Evolutionary conservation across 2,329 filamentous ascomycete genomes (phyloP).

Genomic region (Fusarium sp.): DNA sequence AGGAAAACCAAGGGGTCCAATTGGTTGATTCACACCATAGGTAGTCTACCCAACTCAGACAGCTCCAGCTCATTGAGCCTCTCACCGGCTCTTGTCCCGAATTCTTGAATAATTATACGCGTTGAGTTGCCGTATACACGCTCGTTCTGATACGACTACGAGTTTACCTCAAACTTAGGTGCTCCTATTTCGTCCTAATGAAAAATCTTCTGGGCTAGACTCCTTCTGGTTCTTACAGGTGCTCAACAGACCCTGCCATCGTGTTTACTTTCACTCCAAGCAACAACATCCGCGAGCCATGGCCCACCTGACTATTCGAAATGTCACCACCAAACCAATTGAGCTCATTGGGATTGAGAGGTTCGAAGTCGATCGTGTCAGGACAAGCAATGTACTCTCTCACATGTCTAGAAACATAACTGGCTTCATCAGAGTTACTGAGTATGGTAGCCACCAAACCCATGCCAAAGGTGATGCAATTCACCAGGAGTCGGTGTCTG

Average conservation of each 20-base stretch:
- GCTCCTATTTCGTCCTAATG: background rate
- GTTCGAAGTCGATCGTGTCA: slow-evolving; percentile 68
- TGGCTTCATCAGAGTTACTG: slow-evolving; percentile 60
- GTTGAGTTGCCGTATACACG: background rate
- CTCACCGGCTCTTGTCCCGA: slow-evolving; percentile 7
- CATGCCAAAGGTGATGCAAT: slow-evolving; percentile 70
- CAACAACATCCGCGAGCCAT: slow-evolving; percentile 52
- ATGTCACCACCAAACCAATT: slow-evolving; percentile 80
- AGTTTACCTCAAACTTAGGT: background rate
- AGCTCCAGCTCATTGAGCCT: slow-evolving; percentile 3
- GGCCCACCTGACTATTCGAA: slow-evolving; percentile 79
- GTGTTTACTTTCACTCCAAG: background rate
- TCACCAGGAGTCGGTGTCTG: slow-evolving; percentile 70
- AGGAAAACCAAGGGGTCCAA: background rate
- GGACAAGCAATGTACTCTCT: slow-evolving; percentile 59
- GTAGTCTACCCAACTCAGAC: background rate
- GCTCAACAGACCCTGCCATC: slow-evolving; percentile 17
- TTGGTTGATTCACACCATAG: slow-evolving; percentile 2
- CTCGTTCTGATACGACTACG: background rate
- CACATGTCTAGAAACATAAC: slow-evolving; percentile 61
- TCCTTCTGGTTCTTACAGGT: background rate
- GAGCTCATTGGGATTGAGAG: slow-evolving; percentile 80
- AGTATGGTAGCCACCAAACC: slow-evolving; percentile 49
- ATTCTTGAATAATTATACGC: slow-evolving; percentile 3
- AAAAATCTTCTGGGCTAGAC: background rate